Percentiles rank a stretch among this genome's conserved stretches.
Conservation (phyloP, 1,284 basidiomycete species). For the Mycena sp. region DNA sequence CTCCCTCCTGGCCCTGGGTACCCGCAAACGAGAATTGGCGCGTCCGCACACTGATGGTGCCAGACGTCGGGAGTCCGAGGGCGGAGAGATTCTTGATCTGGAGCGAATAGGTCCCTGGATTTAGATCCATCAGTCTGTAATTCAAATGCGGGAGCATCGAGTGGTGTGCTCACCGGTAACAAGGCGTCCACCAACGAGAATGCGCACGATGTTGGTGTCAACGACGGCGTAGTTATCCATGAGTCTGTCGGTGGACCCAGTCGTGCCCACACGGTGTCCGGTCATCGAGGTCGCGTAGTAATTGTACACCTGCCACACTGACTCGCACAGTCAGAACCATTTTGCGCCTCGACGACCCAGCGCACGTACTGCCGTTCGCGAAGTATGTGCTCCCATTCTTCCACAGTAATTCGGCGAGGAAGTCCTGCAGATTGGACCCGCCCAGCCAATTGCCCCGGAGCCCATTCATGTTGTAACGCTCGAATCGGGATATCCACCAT, state of each 20-base stretch:
- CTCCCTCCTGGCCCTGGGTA: slow-evolving; percentile 23
- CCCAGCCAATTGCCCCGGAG: slow-evolving; percentile 30
- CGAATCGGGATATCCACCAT: slow-evolving; percentile 32
- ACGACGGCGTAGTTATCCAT: slow-evolving; percentile 37
- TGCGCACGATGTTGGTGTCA: slow-evolving; percentile 31
- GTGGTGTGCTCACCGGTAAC: slow-evolving; percentile 23
- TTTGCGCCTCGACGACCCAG: not conserved
- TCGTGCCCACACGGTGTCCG: slow-evolving; percentile 31
- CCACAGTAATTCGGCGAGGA: slow-evolving; percentile 31
- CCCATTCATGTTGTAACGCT: slow-evolving; percentile 27
- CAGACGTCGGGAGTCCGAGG: slow-evolving; percentile 29
- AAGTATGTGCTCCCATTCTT: slow-evolving; percentile 35
- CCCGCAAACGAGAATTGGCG: slow-evolving; percentile 30
- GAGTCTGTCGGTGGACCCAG: slow-evolving; percentile 30
- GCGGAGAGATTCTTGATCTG: slow-evolving; percentile 30
- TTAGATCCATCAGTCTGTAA: no score
- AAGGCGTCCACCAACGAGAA: slow-evolving; percentile 33
- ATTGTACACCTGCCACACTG: slow-evolving; percentile 35
- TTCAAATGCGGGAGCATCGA: no score
- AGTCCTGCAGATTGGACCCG: slow-evolving; percentile 32
- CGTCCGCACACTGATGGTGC: slow-evolving; percentile 31
- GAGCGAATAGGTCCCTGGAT: slow-evolving; percentile 29
- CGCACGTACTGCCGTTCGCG: slow-evolving; percentile 29
- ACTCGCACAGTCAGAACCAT: no score
- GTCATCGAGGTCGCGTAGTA: slow-evolving; percentile 34